Conservation (phyloP, 2,329 filamentous ascomycete genomes). For the Acrocalymma vagum region DNA sequence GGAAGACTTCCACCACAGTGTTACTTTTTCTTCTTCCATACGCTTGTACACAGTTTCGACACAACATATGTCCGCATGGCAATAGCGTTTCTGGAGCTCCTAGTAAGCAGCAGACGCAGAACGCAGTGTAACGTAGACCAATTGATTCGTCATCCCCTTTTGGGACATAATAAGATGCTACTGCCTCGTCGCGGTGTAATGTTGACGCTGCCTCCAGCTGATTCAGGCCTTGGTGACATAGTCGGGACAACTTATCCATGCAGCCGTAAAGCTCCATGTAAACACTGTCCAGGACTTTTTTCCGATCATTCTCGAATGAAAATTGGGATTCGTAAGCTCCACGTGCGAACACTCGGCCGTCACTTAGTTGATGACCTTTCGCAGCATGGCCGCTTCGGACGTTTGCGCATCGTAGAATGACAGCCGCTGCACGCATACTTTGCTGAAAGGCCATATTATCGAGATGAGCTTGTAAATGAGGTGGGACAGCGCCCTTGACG, state of each 20-base stretch:
- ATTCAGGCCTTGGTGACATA: too few relatives aligned
- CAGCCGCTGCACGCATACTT: constrained; percentile 57
- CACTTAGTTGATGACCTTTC: constrained; percentile 56
- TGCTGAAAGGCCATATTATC: constrained; percentile 52
- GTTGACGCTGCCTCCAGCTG: constrained; percentile 28
- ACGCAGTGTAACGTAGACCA: constrained; percentile 50
- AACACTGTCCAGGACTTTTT: constrained; percentile 30
- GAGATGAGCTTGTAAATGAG: constrained; percentile 42
- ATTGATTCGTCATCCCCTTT: constrained; percentile 8
- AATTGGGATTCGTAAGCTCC: constrained; percentile 53
- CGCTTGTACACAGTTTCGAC: constrained; percentile 50
- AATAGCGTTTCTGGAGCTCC: constrained; percentile 54
- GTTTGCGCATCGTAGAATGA: constrained; percentile 54
- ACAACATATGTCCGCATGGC: constrained; percentile 58
- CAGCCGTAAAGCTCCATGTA: constrained; percentile 20
- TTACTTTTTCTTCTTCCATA: constrained; percentile 26
- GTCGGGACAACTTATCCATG: constrained; percentile 10
- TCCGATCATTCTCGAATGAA: constrained; percentile 4
- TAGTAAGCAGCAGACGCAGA: constrained; percentile 58
- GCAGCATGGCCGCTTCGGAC: constrained; percentile 46
- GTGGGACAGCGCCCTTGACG: constrained; percentile 32
- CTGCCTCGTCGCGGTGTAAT: constrained; percentile 34
- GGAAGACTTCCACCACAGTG: neutral
- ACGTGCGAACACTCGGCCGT: constrained; percentile 53
- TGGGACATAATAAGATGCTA: constrained; percentile 40